Conservation (phyloP, 2,329 filamentous ascomycete genomes). For the Chrysoporthe deuterocubensis region DNA sequence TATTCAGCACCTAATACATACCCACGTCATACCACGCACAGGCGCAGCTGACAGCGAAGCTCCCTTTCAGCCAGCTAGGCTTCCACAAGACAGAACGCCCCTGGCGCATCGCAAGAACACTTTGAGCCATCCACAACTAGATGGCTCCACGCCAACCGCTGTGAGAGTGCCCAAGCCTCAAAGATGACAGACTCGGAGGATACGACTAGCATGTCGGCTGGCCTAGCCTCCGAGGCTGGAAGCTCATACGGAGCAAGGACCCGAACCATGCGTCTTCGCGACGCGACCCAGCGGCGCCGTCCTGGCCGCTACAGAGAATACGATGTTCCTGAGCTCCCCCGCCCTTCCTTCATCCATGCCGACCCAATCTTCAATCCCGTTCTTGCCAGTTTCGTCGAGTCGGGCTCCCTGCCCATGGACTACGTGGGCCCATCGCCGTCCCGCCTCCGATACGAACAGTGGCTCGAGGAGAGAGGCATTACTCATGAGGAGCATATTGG, state of each 20-base stretch:
- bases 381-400: conserved; percentile 33
- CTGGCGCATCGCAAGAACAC: too few species aligned
- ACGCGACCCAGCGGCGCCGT: background rate
- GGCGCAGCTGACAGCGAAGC: background rate
- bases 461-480: conserved; percentile 14
- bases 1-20: background rate
- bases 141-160: too few species aligned
- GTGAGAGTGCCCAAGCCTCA: too few species aligned
- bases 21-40: background rate
- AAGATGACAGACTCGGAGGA: too few species aligned
- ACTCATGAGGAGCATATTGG: background rate
- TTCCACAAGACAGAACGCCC: background rate
- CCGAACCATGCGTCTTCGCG: background rate
- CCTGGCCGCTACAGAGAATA: conserved; percentile 34
- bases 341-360: conserved; percentile 32
- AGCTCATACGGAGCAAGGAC: background rate
- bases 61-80: background rate
- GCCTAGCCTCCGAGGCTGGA: background rate
- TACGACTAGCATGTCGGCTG: background rate
- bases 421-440: conserved; percentile 31
- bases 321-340: conserved; percentile 19
- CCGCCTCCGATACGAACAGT: conserved; percentile 8
- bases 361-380: conserved; percentile 34
- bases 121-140: background rate
- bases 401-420: conserved; percentile 33